phyloP scores from a whole-genome alignment of 768 basidiomycete species.

The Tricholoma bakamatsutake region DNA sequence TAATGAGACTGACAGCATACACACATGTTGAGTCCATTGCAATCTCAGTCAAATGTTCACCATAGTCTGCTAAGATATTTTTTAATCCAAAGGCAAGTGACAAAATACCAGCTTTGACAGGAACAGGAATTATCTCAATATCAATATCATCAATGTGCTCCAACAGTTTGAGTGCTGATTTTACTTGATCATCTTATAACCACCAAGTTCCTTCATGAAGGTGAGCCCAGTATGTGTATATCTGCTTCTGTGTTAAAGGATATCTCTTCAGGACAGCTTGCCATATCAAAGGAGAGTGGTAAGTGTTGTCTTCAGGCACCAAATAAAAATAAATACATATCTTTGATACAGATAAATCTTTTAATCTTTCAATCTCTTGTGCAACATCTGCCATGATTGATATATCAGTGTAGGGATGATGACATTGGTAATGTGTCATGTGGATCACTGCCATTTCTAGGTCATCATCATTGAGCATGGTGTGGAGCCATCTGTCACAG shows the following conservation, averaged over 20 bases:
- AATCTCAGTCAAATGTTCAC: not conserved
- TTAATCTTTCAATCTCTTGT: not conserved
- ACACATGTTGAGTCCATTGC: not conserved
- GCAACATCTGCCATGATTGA: not conserved
- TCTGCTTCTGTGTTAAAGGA: not conserved
- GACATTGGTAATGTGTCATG: constrained; percentile 7
- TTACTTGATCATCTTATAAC: too few species aligned
- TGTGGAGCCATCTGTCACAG: constrained; percentile 7
- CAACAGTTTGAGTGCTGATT: not conserved
- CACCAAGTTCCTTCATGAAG: too few species aligned
- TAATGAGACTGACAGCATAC: too few species aligned
- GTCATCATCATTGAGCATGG: constrained; percentile 1
- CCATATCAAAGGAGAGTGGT: not conserved
- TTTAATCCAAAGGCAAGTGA: constrained; percentile 3
- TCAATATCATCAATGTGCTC: not conserved
- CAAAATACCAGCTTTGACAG: not conserved
- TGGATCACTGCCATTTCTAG: too few species aligned
- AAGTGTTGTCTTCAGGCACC: not conserved
- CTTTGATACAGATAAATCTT: too few species aligned
- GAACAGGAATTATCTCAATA: not conserved
- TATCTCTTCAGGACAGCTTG: not conserved
- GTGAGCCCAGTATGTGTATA: too few species aligned
- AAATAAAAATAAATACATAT: not conserved
- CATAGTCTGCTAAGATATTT: not conserved
- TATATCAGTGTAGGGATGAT: constrained; percentile 4